These are phyloP conservation scores for Albizia julibrissin DNA, from an alignment of 306 rosid species.

Conservation along the genomic window DNA sequence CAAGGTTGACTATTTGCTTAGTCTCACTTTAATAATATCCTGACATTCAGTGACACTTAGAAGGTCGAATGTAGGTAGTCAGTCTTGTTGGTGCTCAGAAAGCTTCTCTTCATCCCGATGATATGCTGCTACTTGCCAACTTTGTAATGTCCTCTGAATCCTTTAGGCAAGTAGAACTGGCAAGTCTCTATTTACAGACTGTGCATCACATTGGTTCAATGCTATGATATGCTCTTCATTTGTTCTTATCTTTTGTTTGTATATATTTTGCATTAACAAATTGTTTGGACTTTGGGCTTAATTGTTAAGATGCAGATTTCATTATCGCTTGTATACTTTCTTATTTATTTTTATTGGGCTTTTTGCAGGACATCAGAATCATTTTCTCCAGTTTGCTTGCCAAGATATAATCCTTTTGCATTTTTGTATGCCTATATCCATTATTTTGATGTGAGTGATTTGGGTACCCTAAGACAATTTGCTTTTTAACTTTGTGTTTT, in stretches of 20 bases:
- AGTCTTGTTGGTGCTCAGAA: conserved; percentile 99
- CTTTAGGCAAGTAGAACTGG: conserved; percentile 71
- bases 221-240: conserved; percentile 21
- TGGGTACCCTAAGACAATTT: not conserved
- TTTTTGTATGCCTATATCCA: conserved; percentile 91
- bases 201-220: conserved; percentile 8
- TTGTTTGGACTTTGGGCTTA: not conserved
- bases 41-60: conserved; percentile 35
- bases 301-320: not conserved
- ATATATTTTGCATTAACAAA: conserved; percentile 1
- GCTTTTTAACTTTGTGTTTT: not conserved
- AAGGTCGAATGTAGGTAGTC: conserved; percentile 72
- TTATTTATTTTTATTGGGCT: conserved; percentile 29
- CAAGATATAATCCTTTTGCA: conserved; percentile 98
- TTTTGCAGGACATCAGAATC: conserved; percentile 94
- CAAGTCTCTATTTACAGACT: conserved; percentile 20
- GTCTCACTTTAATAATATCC: not conserved
- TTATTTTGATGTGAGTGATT: conserved; percentile 85
- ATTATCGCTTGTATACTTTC: conserved; percentile 10
- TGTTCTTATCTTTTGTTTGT: conserved; percentile 3
- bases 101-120: conserved; percentile 98
- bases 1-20: conserved; percentile 55
- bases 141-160: conserved; percentile 97
- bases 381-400: conserved; percentile 95
- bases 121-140: conserved; percentile 85